Conservation (phyloP, 805 yeast genomes). For the Candida argentea region DNA sequence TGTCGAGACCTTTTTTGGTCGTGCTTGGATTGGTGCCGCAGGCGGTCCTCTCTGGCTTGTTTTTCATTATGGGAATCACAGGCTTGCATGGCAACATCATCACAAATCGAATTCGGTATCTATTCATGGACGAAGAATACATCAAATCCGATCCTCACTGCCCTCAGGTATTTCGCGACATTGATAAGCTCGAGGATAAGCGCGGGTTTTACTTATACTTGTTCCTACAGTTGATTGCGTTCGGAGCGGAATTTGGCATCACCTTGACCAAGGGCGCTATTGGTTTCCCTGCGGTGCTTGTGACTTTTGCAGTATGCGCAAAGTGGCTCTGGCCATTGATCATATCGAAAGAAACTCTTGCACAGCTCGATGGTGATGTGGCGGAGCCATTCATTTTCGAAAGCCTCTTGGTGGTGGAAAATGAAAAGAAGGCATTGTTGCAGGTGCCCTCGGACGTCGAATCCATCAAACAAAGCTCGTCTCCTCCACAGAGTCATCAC, state of each 20-base stretch:
- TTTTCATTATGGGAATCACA: conserved; percentile 85
- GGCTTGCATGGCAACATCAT: conserved; percentile 65
- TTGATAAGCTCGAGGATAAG: conserved; percentile 16
- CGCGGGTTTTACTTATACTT: conserved; percentile 51
- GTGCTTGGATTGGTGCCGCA: conserved; percentile 85
- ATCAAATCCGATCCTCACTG: conserved; percentile 25
- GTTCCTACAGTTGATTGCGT: conserved; percentile 51
- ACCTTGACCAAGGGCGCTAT: conserved; percentile 85
- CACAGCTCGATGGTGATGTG: conserved; percentile 54
- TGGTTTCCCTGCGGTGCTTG: conserved; percentile 82
- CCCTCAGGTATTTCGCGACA: conserved; percentile 23
- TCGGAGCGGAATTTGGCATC: conserved; percentile 74
- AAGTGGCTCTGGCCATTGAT: conserved; percentile 48
- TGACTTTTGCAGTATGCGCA: conserved; percentile 59
- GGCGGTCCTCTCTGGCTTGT: conserved; percentile 84
- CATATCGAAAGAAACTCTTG: conserved; percentile 53
- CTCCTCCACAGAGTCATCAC: too few species aligned
- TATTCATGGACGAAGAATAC: conserved; percentile 47
- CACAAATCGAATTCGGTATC: conserved; percentile 47
- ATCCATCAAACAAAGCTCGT: too few species aligned
- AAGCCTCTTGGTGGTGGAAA: conserved; percentile 26
- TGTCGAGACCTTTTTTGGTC: conserved; percentile 77
- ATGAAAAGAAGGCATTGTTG: too few species aligned
- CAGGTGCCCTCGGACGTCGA: too few species aligned
- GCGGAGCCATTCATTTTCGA: conserved; percentile 47